Percentiles rank a stretch among this genome's conserved stretches.
phyloP scores from a whole-genome alignment of 495 filamentous ascomycete species.

The Neurospora sp. region DNA sequence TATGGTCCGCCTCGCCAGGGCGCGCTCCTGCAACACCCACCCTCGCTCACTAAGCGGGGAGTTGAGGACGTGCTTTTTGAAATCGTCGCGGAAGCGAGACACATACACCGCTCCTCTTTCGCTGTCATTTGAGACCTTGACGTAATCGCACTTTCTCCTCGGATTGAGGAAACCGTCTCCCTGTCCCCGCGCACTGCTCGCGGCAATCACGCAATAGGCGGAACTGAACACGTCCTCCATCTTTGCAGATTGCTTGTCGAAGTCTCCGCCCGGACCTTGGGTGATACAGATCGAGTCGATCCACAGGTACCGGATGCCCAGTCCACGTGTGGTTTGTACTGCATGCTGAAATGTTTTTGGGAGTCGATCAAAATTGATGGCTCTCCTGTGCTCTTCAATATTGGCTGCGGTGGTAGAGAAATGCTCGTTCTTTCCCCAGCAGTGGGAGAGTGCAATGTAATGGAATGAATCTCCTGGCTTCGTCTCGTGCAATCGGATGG shows the following conservation, averaged over 20 bases:
- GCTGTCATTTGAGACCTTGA: too few species aligned
- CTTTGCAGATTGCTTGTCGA: conserved; percentile 17
- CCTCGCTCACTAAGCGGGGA: conserved; percentile 24
- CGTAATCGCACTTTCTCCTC: too few species aligned
- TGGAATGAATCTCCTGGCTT: not conserved
- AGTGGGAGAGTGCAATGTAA: conserved; percentile 14
- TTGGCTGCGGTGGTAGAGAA: conserved; percentile 5
- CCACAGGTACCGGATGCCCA: conserved; percentile 23
- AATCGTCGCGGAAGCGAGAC: conserved; percentile 23
- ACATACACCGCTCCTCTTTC: too few species aligned
- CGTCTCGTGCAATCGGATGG: too few species aligned
- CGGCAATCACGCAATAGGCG: conserved; percentile 26
- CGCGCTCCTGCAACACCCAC: conserved; percentile 36
- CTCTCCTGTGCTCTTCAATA: not conserved
- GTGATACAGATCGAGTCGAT: conserved; percentile 35
- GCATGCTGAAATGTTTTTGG: conserved; percentile 14
- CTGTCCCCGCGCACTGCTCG: conserved; percentile 15
- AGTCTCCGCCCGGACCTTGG: conserved; percentile 26
- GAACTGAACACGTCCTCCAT: conserved; percentile 32
- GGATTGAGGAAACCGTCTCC: conserved; percentile 24
- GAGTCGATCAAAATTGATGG: conserved; percentile 4
- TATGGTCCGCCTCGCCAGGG: conserved; percentile 30
- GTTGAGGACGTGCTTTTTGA: conserved; percentile 22
- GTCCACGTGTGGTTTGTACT: conserved; percentile 7
- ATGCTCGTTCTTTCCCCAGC: conserved; percentile 9